Base-by-base conservation (phyloP, 768 basidiomycete species). In the Boletellus ananas region DNA sequence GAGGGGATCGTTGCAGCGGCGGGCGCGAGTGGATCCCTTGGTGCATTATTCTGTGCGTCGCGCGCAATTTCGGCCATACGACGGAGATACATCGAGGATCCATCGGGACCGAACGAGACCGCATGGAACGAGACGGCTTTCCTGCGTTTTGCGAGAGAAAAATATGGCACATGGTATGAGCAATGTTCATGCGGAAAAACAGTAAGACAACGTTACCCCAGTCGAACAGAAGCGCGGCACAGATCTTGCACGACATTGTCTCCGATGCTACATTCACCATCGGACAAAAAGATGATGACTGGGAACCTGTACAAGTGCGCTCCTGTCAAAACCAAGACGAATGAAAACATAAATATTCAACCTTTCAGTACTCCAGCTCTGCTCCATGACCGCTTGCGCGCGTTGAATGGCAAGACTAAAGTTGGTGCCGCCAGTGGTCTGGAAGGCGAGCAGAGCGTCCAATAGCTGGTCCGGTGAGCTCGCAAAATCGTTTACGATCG, bases 101-200 rank as follows among this genome's bases (percentile, higher is more conserved):
- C 34, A 12, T 66, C 56, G 1, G 66, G 64, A 4, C 79, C 83
- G 36, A 84, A 84, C 0, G 77, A 73, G n/a, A 84, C 77, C 0
- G 81, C 60, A 39, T 84, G 82, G 57, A 84, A 78, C 0, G 81
- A 80, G 1, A 81, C 65, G 0, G 80, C 65, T 65, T 79, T 78
- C 12, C 82, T 83, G 37, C 14, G 3, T 29, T 38, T 0, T 23
- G 3, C 18, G 18, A 38, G 20, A 37, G 16, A 43, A 20, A 3
- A 3, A 23, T 23, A 23, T 23, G 23, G 23, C 29, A 29, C 29
- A 5, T 29, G 29, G 29, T 29, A 7, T 29, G 10, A 29, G 8
- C 29, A 29, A 29, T 29, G 29, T 29, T 31, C 5, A 0, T n/a
- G 33, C 3, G 17, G 10, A 1, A 5, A 7, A 16, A 1, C n/a